A percentile compares a stretch with the other conserved stretches of the same genome.
phyloP scores from a whole-genome alignment of 495 filamentous ascomycete genomes.

The Acidomyces sp. region DNA sequence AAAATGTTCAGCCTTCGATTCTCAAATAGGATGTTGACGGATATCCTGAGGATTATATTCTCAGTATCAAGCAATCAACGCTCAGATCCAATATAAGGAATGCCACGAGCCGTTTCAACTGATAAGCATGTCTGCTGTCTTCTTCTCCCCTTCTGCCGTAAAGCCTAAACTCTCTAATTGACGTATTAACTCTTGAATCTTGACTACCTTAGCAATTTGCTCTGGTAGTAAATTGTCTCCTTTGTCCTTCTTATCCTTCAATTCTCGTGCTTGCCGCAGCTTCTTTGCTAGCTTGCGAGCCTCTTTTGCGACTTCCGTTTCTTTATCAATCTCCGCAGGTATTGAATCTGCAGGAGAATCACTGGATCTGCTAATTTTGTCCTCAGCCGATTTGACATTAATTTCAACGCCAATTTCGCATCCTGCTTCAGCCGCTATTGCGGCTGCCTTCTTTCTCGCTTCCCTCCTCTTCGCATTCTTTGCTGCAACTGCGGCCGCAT shows the following conservation, averaged over 20 bases:
- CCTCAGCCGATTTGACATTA: constrained; percentile 25
- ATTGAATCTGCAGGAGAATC: constrained; percentile 10
- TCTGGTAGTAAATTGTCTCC: constrained; percentile 76
- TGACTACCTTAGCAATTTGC: constrained; percentile 94
- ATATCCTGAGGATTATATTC: no score
- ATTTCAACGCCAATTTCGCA: constrained; percentile 30
- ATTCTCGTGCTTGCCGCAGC: constrained; percentile 77
- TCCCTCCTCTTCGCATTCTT: constrained; percentile 94
- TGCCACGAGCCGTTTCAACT: no score
- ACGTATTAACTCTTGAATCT: constrained; percentile 82
- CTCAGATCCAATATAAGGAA: no score
- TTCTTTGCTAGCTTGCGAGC: constrained; percentile 93
- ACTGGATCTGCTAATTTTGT: constrained; percentile 20
- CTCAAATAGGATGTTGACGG: no score
- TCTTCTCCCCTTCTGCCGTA: constrained; percentile 49
- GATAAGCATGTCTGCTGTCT: constrained; percentile 16
- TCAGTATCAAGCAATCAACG: no score
- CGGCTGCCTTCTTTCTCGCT: constrained; percentile 74
- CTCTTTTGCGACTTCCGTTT: constrained; percentile 81
- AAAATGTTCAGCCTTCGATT: no score
- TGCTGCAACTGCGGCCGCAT: constrained; percentile 29
- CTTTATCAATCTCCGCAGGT: constrained; percentile 39
- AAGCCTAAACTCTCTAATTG: constrained; percentile 82
- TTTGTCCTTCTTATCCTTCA: constrained; percentile 80
- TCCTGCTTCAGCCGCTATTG: constrained; percentile 24